Evolutionary conservation across 768 basidiomycete genomes (phyloP).

Genomic region (Solioccasus polychromus): DNA sequence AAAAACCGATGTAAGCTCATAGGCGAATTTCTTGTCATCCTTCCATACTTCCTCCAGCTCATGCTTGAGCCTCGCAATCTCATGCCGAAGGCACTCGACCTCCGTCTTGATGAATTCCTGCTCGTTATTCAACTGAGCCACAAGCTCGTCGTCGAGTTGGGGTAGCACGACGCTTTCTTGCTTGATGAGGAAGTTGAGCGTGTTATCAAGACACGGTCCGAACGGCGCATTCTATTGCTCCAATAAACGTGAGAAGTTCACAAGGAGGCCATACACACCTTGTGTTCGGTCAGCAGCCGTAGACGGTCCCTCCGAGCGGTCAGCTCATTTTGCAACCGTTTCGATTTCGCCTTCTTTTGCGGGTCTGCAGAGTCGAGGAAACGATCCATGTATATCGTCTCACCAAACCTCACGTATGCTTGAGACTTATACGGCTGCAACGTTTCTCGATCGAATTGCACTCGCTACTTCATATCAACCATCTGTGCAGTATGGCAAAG

Average conservation of each 20-base stretch:
- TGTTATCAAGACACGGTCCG: constrained; percentile 50
- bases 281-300: constrained; percentile 63
- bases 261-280: constrained; percentile 44
- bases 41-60: constrained; percentile 76
- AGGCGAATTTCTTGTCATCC: constrained; percentile 62
- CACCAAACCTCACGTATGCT: constrained; percentile 88
- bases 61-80: constrained; percentile 54
- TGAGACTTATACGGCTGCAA: constrained; percentile 94
- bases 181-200: constrained; percentile 55
- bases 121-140: constrained; percentile 52
- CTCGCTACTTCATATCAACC: constrained; percentile 51
- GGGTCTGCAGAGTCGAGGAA: constrained; percentile 78
- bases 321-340: constrained; percentile 66
- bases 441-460: constrained; percentile 92
- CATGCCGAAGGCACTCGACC: constrained; percentile 51
- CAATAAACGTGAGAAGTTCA: background rate
- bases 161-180: constrained; percentile 43
- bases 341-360: constrained; percentile 68
- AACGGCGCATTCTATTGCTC: constrained; percentile 56
- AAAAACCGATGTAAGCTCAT: constrained; percentile 92
- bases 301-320: constrained; percentile 64
- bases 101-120: constrained; percentile 50
- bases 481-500: background rate
- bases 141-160: constrained; percentile 60
- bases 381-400: constrained; percentile 87